Evolutionary conservation across 2,329 filamentous ascomycete genomes (phyloP), one percentile per base, ranked within the genome.

Genomic region (Epichloe glyceriae): DNA sequence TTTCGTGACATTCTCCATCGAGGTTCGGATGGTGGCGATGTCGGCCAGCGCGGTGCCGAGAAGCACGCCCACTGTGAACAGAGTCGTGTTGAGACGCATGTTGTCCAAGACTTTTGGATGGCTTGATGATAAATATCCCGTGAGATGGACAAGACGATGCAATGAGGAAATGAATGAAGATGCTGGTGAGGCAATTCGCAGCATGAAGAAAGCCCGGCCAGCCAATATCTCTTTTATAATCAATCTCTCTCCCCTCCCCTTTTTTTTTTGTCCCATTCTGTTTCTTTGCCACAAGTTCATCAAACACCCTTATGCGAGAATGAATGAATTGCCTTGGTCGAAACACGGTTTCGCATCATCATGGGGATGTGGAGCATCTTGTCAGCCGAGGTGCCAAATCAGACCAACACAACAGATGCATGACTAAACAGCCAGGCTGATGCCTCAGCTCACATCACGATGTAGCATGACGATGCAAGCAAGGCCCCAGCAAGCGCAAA

Each of bases 1-100:
- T 0, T 3, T 5, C 17, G 0, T 42, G 3, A 42, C 6, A 12
- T 42, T 0, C 3, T 0, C 1, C 2, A 42, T 11, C 11, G 39
- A 17, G 1, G 1, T 12, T 14, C 0, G 10, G 1, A 42, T 42
- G n/a, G 39, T 42, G 1, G 1, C 1, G 14, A 41, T 20, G 39
- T 42, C 40, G 3, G n/a, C 40, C 4, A 42, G 17, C 11, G 40
- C 19, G 17, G 40, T 19, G 40, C 40, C 8, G 11, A 42, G 5
- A 17, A 42, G 6, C 10, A 20, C n/a, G 11, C 40, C 40, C 14
- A 14, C 17, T 11, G 40, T 20, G n/a, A 42, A 11, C 3, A 42
- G 11, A 20, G n/a, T 20, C n/a, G 40, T 42, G 14, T 11, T 8
- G 17, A 42, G 4, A 17, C 40, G 40, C 40, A 42, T 42, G 2